Evolutionary conservation across 2,329 filamentous ascomycete genomes (phyloP).

Genomic region (Hirsutella minnesotensis): DNA sequence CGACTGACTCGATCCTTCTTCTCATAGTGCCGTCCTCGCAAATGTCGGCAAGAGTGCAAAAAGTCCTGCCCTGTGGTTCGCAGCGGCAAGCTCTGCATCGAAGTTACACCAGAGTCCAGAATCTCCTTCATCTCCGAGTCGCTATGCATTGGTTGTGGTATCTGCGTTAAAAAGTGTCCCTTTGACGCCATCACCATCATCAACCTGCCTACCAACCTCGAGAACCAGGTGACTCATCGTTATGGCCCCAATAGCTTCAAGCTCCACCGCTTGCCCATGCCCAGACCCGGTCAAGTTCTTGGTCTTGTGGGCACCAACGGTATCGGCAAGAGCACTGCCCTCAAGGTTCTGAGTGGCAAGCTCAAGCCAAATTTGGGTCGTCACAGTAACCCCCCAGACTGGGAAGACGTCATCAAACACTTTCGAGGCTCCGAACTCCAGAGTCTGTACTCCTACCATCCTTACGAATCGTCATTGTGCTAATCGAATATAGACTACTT

Average conservation of each 20-base stretch:
- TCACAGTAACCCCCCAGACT: conserved; percentile 94
- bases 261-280: conserved; percentile 91
- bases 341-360: conserved; percentile 98
- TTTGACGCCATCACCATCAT: conserved; percentile 99
- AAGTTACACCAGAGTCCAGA: conserved; percentile 77
- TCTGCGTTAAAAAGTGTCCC: conserved; percentile 98
- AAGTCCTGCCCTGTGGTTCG: conserved; percentile 96
- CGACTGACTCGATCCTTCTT: conserved; percentile 15
- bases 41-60: conserved; percentile 99
- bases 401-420: conserved; percentile 98
- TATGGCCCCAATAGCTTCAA: conserved; percentile 99
- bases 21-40: conserved; percentile 32
- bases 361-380: conserved; percentile 94
- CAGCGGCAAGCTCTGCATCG: conserved; percentile 94
- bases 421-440: conserved; percentile 96
- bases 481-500: conserved; percentile 61
- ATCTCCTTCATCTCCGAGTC: conserved; percentile 97
- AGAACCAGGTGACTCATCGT: conserved; percentile 93
- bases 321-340: conserved; percentile 99
- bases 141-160: conserved; percentile 96
- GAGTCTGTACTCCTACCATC: conserved; percentile 48
- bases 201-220: conserved; percentile 98
- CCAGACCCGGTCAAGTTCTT: conserved; percentile 85
- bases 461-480: not conserved
- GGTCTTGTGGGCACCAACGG: conserved; percentile 98